Conservation (phyloP, 2,329 filamentous ascomycete species). For the Ascocoryne sarcoides region DNA sequence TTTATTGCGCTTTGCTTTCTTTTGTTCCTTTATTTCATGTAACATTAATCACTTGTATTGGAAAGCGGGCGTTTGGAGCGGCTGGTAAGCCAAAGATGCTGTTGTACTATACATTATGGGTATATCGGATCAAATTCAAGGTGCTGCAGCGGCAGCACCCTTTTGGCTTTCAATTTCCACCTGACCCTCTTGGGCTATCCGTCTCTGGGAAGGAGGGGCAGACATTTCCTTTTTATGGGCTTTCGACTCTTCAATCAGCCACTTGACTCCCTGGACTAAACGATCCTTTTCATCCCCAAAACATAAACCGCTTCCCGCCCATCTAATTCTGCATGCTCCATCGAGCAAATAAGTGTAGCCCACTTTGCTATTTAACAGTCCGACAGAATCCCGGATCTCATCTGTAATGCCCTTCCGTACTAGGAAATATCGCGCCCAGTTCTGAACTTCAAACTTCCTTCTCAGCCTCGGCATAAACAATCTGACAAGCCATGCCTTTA, state of each 20-base stretch:
- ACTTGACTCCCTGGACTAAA: slow-evolving; percentile 54
- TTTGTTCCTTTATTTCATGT: slow-evolving; percentile 73
- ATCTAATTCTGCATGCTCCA: slow-evolving; percentile 77
- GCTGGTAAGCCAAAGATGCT: slow-evolving; percentile 14
- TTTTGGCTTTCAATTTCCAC: slow-evolving; percentile 8
- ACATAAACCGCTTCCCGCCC: slow-evolving; percentile 75
- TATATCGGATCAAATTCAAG: slow-evolving; percentile 16
- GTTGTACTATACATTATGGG: slow-evolving; percentile 27
- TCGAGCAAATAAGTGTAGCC: slow-evolving; percentile 85
- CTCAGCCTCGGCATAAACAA: slow-evolving; percentile 48
- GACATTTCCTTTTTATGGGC: slow-evolving; percentile 28
- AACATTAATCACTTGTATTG: slow-evolving; percentile 25
- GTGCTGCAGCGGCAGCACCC: slow-evolving; percentile 11
- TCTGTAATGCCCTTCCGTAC: slow-evolving; percentile 50
- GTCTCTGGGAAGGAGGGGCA: too few species aligned
- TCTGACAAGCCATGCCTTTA: slow-evolving; percentile 53
- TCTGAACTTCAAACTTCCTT: slow-evolving; percentile 38
- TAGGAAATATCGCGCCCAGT: slow-evolving; percentile 54
- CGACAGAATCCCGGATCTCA: slow-evolving; percentile 53
- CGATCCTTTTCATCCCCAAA: slow-evolving; percentile 57
- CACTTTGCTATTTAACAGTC: slow-evolving; percentile 79
- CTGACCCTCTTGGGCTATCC: too few species aligned
- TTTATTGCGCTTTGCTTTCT: slow-evolving; percentile 93
- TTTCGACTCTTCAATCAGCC: slow-evolving; percentile 49
- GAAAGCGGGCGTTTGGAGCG: slow-evolving; percentile 22